Percentiles rank a stretch among this genome's conserved stretches.
Evolutionary conservation across 495 filamentous ascomycete genomes (phyloP).

Genomic region (Xylaria castorea): DNA sequence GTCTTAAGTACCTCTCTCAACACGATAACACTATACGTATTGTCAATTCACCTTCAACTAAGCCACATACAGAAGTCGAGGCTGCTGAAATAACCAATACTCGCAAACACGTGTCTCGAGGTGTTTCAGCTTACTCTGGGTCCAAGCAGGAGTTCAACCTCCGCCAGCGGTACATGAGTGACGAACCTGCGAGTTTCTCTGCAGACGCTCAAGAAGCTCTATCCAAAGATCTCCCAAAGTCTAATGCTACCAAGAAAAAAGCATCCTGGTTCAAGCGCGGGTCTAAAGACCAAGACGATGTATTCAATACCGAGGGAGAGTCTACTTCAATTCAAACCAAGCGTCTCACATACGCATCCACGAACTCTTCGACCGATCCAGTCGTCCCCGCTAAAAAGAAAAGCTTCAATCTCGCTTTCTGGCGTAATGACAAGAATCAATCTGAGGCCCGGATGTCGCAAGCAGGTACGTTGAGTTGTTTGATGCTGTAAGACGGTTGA

Average conservation of each 20-base stretch:
- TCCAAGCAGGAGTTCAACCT: slow-evolving; percentile 22
- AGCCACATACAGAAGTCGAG: slow-evolving; percentile 19
- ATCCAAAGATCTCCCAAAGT: neutral
- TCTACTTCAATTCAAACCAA: slow-evolving; percentile 19
- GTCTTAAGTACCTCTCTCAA: slow-evolving; percentile 44
- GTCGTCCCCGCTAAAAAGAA: slow-evolving; percentile 51
- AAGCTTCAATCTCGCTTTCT: slow-evolving; percentile 53
- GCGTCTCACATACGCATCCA: slow-evolving; percentile 26
- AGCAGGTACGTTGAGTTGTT: slow-evolving; percentile 40
- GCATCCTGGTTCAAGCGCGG: slow-evolving; percentile 71
- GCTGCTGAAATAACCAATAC: slow-evolving; percentile 52
- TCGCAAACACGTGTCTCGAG: slow-evolving; percentile 54
- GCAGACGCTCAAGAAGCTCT: slow-evolving; percentile 9
- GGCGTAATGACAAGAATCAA: slow-evolving; percentile 51
- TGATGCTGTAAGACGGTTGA: neutral
- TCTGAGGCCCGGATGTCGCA: slow-evolving; percentile 43
- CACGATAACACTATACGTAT: slow-evolving; percentile 58
- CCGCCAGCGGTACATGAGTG: slow-evolving; percentile 35
- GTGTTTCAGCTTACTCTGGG: slow-evolving; percentile 25
- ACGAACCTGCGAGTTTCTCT: slow-evolving; percentile 25
- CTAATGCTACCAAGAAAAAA: slow-evolving; percentile 55
- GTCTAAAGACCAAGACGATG: slow-evolving; percentile 50
- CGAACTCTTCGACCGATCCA: slow-evolving; percentile 23
- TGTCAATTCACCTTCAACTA: slow-evolving; percentile 47
- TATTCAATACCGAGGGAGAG: slow-evolving; percentile 22